phyloP scores from a whole-genome alignment of 345 rosid genomes.

The Punica granatum region DNA sequence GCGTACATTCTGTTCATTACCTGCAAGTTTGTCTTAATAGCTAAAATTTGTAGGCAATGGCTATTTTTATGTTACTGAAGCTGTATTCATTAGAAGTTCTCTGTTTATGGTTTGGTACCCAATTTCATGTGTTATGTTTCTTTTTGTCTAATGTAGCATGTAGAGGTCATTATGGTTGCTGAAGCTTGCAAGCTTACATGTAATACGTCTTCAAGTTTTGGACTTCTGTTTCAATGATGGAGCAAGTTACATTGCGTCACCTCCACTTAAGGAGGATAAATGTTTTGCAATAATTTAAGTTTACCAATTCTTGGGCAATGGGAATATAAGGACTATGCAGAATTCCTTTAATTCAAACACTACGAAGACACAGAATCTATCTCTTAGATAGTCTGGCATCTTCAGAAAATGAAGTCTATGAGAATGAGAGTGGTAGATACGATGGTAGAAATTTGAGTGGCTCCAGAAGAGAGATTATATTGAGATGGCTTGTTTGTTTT shows the following conservation, averaged over 20 bases:
- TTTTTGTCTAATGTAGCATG: neutral
- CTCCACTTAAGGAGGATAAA: neutral
- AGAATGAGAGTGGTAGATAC: neutral
- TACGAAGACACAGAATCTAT: too few species aligned
- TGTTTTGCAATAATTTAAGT: neutral
- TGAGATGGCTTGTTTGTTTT: neutral
- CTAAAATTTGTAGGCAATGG: neutral
- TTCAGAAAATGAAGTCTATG: neutral
- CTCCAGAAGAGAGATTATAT: neutral
- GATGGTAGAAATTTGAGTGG: neutral
- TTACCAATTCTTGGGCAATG: neutral
- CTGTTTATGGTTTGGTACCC: neutral
- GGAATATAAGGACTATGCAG: too few species aligned
- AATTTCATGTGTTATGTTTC: neutral
- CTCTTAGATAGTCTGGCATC: neutral
- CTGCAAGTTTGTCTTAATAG: neutral
- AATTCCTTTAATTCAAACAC: too few species aligned
- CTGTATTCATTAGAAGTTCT: neutral
- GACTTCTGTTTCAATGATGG: neutral
- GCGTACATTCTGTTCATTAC: neutral
- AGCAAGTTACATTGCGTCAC: neutral
- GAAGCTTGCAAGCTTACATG: neutral
- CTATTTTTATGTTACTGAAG: neutral
- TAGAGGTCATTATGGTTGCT: neutral
- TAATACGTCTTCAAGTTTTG: neutral